Base-by-base conservation (phyloP, 164 flowering plant species). In the Piper longum region DNA sequence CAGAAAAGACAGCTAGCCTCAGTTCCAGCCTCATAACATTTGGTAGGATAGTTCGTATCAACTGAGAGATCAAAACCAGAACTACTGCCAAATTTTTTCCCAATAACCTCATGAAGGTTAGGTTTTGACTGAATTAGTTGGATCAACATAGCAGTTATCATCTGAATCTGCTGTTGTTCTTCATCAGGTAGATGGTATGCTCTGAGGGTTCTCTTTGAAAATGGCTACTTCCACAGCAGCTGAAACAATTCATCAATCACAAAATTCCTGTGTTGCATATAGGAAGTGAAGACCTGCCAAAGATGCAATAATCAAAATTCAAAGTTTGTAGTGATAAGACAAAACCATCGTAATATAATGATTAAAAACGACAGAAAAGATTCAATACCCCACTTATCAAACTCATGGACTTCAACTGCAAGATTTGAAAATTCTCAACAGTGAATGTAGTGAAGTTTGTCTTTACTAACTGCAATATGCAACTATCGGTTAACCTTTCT, bases 161-260 rank as follows among this genome's bases (percentile, higher is more conserved):
- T 87, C 73, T 95, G 99, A 68, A 95, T 91, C 77, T 91, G 99
- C 69, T 74, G 81, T 72, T 95, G 95, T 36, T 95, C 99, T 75
- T 88, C 97, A 75, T 90, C 99, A 60, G 95, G 89, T 48, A 95
- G 77, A 73, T 82, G 93, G 77, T 91, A 91, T 26, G 87, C 66
- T 73, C 99, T 83, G 19, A 81, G 59, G 52, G 84, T 89, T 62
- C 91, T 83, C 74, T 89, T 91, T 43, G 97, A 82, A 69, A 71
- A 76, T 60, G 99, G 93, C 55, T 89, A 70, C 74, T 95, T 95
- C 82, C 85, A 83, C 18, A 95, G 89, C 42, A 89, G 74, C 67
- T 83, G 93, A 74, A 86, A 70, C 57, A 77, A 75, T 79, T 95
- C 99, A 70, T 95, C 97, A 54, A 91, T 76, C 62, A 95, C 69